Percentiles rank a stretch among this genome's conserved stretches.
Conservation (phyloP, 192 early-diverging fungal genomes). For the Podila verticillata region DNA sequence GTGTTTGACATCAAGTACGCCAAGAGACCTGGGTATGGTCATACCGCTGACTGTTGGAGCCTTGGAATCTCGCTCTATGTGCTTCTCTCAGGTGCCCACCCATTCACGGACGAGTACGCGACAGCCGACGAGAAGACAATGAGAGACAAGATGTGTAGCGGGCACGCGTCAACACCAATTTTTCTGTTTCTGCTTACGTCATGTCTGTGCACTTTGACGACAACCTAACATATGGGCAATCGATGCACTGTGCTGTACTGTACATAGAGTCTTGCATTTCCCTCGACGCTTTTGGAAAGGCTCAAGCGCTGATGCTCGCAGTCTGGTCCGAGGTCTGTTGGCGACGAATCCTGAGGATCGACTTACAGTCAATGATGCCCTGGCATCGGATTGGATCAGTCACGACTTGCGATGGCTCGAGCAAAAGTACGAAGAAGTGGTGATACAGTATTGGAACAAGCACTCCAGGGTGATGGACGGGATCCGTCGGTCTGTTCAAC, state of each 20-base stretch:
- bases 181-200: constrained; percentile 23
- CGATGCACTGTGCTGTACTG: constrained; percentile 55
- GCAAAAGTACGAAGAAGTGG: constrained; percentile 50
- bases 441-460: constrained; percentile 16
- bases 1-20: constrained; percentile 29
- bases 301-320: constrained; percentile 52
- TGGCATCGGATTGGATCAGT: constrained; percentile 66
- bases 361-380: constrained; percentile 60
- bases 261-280: constrained; percentile 50
- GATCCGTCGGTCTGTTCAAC: background rate
- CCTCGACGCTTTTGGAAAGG: constrained; percentile 59
- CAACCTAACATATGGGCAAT: background rate
- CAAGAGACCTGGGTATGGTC: constrained; percentile 58
- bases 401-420: constrained; percentile 50
- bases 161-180: background rate
- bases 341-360: constrained; percentile 56
- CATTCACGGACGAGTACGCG: constrained; percentile 25
- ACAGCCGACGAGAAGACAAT: constrained; percentile 21
- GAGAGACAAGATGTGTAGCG: constrained; percentile 21
- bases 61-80: constrained; percentile 89
- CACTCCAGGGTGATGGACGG: background rate
- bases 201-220: background rate
- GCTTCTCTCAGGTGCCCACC: constrained; percentile 61
- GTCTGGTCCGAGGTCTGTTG: constrained; percentile 56
- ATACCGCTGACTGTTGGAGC: constrained; percentile 73